Base-by-base conservation (phyloP, 1,284 basidiomycete species). In the Ganoderma boninense region DNA sequence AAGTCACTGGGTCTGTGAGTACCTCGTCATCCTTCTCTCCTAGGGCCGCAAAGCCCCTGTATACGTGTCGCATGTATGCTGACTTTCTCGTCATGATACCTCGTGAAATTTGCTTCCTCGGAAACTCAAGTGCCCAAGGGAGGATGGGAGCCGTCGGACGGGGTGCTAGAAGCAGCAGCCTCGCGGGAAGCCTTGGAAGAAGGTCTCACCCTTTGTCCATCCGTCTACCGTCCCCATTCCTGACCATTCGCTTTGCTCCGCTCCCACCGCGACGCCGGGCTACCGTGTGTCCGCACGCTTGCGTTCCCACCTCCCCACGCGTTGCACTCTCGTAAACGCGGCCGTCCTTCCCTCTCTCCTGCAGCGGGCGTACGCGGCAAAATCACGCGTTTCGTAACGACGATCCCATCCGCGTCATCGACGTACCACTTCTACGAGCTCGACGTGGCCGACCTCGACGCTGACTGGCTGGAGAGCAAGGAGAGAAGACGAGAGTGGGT, bases 381-480 rank as follows among this genome's bases (percentile, higher is more conserved):
- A 75, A 91, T 94, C 78, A 92, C 90, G 74, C 89, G 90, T 78
- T 93, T 87, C 81, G 90, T 94, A 69, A 92, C 88, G 67, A 95
- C 93, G 61, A 93, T 94, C 80, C 87, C 90, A 71, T 89, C 91
- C 63, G 87, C 90, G 54, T 89, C 92, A 64, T 88, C 92, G 68
- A 95, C 90, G 56, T 95, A 95, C 82, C 93, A 95, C 82, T 95
- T 95, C 75, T 95, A 92, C 83, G 94, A 95, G 81, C 87, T 95
- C 76, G 93, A 95, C 81, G 93, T 95, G 52, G 83, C 87, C 29
- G 83, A 82, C 64, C 87, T 95, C 68, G 93, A 94, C 74, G 84
- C 87, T 73, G 89, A 92, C 70, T 95, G 93, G 93, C 84, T 93
- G 71, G 93, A 95, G 79, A 84, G 87, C 76, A 85, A 89, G 73